Evolutionary conservation across 441 rosid genomes (phyloP).

Genomic region (Pelargonium cotyledonis): DNA sequence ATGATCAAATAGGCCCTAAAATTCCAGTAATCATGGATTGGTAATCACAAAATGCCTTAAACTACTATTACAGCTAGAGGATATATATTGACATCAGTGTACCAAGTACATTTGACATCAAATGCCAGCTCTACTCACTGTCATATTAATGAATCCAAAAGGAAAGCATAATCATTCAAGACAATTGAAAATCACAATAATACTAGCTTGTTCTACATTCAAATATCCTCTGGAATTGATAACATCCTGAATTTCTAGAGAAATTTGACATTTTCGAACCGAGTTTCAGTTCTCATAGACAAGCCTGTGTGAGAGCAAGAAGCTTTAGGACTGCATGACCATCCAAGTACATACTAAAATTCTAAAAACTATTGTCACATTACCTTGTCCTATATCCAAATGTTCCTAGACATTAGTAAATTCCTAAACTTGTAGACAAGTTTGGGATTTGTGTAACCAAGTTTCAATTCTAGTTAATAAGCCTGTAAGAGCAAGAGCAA

Average conservation of each 20-base stretch:
- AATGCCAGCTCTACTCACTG: neutral
- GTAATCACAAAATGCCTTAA: neutral
- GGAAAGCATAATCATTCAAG: neutral
- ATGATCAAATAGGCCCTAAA: neutral
- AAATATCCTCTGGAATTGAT: neutral
- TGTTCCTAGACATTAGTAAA: too few relatives aligned
- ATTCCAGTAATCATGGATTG: neutral
- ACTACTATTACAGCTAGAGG: neutral
- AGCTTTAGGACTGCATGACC: too few relatives aligned
- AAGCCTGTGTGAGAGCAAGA: constrained; percentile 1
- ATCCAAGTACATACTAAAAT: too few relatives aligned
- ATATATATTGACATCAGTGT: neutral
- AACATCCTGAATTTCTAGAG: neutral
- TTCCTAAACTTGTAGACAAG: too few relatives aligned
- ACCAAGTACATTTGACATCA: neutral
- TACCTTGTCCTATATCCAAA: too few relatives aligned
- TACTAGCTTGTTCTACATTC: neutral
- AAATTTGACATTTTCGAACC: neutral
- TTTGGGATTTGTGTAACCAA: too few relatives aligned
- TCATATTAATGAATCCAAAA: neutral
- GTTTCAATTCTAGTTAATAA: too few relatives aligned
- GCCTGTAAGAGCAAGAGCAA: neutral
- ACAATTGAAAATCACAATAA: neutral
- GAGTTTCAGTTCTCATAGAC: neutral
- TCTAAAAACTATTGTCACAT: too few relatives aligned